Evolutionary conservation across 257 asterid genomes (phyloP).

Genomic region (Fraxinus pennsylvanica): DNA sequence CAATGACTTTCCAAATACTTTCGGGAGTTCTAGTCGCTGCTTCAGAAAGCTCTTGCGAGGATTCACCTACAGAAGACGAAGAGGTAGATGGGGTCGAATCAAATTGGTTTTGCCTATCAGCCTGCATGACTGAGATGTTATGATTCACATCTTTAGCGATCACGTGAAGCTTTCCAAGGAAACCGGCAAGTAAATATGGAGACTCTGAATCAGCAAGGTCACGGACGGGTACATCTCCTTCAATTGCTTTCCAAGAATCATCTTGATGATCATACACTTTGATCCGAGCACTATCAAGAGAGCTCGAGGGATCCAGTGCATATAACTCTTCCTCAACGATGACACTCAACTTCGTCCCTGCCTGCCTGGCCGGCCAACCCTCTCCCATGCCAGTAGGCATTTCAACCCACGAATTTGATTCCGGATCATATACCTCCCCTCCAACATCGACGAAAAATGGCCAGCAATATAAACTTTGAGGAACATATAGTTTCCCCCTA

Average conservation of each 20-base stretch:
- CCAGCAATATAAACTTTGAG: conserved; percentile 92
- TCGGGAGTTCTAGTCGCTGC: conserved; percentile 45
- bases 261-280: conserved; percentile 81
- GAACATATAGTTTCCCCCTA: conserved; percentile 78
- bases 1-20: conserved; percentile 62
- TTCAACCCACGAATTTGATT: conserved; percentile 74
- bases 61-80: conserved; percentile 36
- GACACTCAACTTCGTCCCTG: conserved; percentile 83
- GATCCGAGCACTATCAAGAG: conserved; percentile 75
- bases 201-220: conserved; percentile 55
- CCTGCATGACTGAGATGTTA: conserved; percentile 66
- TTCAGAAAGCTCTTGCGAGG: conserved; percentile 43
- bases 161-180: conserved; percentile 79
- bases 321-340: conserved; percentile 79
- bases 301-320: conserved; percentile 79
- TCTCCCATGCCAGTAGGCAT: conserved; percentile 97
- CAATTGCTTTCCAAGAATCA: conserved; percentile 79
- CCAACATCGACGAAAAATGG: conserved; percentile 96
- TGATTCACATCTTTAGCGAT: conserved; percentile 68
- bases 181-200: conserved; percentile 77
- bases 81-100: conserved; percentile 46
- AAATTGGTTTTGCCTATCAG: conserved; percentile 46
- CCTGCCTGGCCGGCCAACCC: conserved; percentile 97
- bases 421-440: conserved; percentile 93
- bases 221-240: conserved; percentile 80